Evolutionary conservation across 139 green algal genomes (phyloP).

Genomic region (Deuterostichococcus epilithicus): DNA sequence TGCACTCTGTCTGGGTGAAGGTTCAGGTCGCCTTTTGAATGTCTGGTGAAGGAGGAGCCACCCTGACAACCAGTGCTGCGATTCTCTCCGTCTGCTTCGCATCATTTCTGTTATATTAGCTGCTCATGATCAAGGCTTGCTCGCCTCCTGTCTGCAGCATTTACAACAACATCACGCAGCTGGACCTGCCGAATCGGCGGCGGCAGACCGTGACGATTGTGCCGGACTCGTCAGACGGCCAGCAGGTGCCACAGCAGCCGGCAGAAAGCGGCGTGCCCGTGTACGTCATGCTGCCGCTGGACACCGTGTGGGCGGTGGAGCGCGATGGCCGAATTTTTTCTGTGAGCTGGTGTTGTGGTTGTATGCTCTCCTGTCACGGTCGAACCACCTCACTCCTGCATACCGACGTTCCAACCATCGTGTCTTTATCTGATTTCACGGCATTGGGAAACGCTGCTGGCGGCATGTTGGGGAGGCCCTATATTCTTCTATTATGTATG

Average conservation of each 20-base stretch:
- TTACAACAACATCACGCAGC: background rate
- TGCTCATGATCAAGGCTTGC: background rate
- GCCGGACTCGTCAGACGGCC: background rate
- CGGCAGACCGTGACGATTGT: background rate
- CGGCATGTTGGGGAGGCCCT: no score
- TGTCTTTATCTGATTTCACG: no score
- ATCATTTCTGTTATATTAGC: no score
- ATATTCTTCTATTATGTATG: no score
- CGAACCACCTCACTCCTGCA: no score
- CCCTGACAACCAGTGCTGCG: background rate
- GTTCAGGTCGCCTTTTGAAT: no score
- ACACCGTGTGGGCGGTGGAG: conserved; percentile 94
- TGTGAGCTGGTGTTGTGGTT: no score
- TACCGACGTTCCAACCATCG: no score
- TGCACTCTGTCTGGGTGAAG: no score
- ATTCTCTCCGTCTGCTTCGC: background rate
- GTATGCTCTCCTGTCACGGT: no score
- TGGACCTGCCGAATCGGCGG: background rate
- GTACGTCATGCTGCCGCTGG: conserved; percentile 98
- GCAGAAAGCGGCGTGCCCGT: conserved; percentile 62
- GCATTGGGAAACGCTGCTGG: no score
- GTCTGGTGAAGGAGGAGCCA: background rate
- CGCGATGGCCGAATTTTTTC: conserved; percentile 49
- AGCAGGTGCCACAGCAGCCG: background rate
- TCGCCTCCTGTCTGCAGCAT: conserved; percentile 2